Percentiles rank a stretch among this genome's conserved stretches.
Conservation (phyloP, 306 rosid genomes). For the Lathyrus aphaca region DNA sequence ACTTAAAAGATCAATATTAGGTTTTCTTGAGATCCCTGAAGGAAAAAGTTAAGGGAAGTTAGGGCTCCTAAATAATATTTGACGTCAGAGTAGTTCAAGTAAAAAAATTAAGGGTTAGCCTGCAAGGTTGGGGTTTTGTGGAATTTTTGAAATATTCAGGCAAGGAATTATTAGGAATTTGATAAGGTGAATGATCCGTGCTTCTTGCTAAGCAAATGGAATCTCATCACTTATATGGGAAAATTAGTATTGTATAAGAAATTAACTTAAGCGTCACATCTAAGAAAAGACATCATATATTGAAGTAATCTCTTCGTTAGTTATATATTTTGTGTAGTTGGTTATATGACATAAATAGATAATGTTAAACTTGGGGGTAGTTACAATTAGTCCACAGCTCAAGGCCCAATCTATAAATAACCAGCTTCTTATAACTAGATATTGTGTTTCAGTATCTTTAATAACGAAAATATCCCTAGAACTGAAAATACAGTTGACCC, state of each 20-base stretch:
- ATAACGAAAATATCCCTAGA: neutral
- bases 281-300: constrained; percentile 9
- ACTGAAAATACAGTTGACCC: neutral
- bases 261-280: neutral
- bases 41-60: constrained; percentile 14
- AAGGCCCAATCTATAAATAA: constrained; percentile 5
- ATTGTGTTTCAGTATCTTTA: neutral
- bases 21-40: constrained; percentile 11
- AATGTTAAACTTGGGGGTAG: neutral
- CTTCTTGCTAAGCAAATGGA: constrained; percentile 4
- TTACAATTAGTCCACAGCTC: neutral
- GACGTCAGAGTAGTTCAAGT: constrained; percentile 5
- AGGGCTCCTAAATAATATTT: constrained; percentile 10
- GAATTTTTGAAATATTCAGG: constrained; percentile 16
- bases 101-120: constrained; percentile 23
- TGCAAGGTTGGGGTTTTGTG: constrained; percentile 12
- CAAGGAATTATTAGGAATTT: constrained; percentile 11
- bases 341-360: neutral
- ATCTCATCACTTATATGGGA: neutral
- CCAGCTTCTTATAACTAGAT: neutral
- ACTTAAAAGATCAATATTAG: constrained; percentile 14
- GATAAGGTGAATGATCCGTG: neutral
- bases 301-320: constrained; percentile 11
- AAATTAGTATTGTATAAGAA: constrained; percentile 13
- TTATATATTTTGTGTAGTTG: constrained; percentile 12